Percentiles rank a stretch among this genome's conserved stretches.
phyloP scores from a whole-genome alignment of 148 eudicot species.

The Silene uniflora region DNA sequence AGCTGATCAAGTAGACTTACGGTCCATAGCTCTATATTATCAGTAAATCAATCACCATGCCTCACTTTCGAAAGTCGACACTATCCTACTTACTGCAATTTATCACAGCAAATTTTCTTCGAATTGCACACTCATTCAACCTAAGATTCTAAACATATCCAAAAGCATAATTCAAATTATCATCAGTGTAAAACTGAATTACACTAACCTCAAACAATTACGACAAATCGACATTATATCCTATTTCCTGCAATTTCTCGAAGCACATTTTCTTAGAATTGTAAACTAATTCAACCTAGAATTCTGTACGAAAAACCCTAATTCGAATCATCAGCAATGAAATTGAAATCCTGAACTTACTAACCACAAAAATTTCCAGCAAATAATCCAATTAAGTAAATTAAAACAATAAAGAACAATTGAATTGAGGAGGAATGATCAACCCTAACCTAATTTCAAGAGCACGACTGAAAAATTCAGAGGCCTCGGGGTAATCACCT shows the following conservation, averaged over 20 bases:
- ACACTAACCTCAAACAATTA: not conserved
- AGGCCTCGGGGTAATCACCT: constrained; percentile 64
- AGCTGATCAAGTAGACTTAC: constrained; percentile 33
- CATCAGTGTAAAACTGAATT: not conserved
- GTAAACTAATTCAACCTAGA: not conserved
- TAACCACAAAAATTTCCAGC: not conserved
- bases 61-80: too few species aligned
- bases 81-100: too few species aligned
- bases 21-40: constrained; percentile 23
- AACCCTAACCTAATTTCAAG: constrained; percentile 88
- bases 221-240: not conserved
- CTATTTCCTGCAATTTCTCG: not conserved
- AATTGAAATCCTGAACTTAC: not conserved
- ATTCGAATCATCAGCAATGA: not conserved
- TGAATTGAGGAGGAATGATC: not conserved
- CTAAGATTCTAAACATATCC: too few species aligned
- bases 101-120: too few species aligned
- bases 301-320: not conserved
- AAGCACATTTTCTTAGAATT: not conserved
- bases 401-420: not conserved
- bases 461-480: constrained; percentile 86
- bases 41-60: too few species aligned
- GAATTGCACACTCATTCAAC: too few species aligned
- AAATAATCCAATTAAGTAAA: not conserved
- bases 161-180: too few species aligned